Base-by-base conservation (phyloP, 75 land plant genomes). In the Sequoiadendron giganteum region DNA sequence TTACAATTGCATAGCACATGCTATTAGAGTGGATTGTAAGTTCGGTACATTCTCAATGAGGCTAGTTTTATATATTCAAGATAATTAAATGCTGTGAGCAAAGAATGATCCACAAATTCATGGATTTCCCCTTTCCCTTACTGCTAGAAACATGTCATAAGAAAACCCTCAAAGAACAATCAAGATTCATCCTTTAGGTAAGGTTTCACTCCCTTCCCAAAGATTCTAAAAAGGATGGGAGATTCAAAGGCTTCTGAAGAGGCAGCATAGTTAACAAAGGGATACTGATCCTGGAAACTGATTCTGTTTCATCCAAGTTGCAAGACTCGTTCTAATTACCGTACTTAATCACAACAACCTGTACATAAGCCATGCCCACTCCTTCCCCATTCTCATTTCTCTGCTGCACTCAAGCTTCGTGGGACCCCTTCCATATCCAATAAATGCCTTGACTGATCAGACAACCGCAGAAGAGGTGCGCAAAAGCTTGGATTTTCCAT, bases 191-290 rank as follows among this genome's bases (percentile, higher is more conserved):
- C 3, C 52, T 47, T 28, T 10, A n/a, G 25, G 10, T n/a, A 47
- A 82, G 84, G 45, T 82, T 82, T 82, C 32, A 82, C 30, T 47
- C 30, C 48, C 49, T 82, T 82, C 48, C 45, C 48, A 47, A 28
- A 45, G 49, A 82, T 2, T 52, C 15, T 14, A 52, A 52, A 45
- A n/a, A 45, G 48, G 52, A 82, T 82, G 49, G 30, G 54, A 47
- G 52, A 42, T n/a, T 82, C 28, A 47, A 79, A 47, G 84, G 84
- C 84, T n/a, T n/a, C n/a, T 82, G 52, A 82, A 75, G 77, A 75
- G 10, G 25, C 14, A 21, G 47, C 83, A 81, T 43, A 45, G 25
- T 19, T 13, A 81, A 47, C 40, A 10, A 25, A 38, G 47, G 43
- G 72, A 45, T 42, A 9, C 32, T 47, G 84, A 14, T 45, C 84